Evolutionary conservation across 768 basidiomycete genomes (phyloP), one percentile per base, ranked within the genome.

Genomic region (Chiua virens): DNA sequence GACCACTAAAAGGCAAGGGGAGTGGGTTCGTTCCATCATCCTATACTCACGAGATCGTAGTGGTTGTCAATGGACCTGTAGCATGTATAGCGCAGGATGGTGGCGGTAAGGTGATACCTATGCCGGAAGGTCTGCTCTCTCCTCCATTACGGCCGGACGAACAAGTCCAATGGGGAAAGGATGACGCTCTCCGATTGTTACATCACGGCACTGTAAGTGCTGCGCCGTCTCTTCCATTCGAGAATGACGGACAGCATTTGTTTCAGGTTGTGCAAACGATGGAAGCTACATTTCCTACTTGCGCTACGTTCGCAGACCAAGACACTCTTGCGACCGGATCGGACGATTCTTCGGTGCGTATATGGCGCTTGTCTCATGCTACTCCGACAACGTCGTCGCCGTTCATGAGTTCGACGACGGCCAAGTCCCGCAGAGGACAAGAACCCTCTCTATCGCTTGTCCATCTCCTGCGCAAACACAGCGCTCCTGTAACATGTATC

Each of bases 261-360:
- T 49, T 56, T 2, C 56, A 90, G 87, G 67, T 86, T 27, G 79
- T 85, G 1, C 88, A 92, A 72, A 81, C 88, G 11, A 76, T 92
- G 15, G 94, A 97, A 62, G 80, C 82, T 18, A 79, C 83, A 2
- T 80, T 73, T 41, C 86, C 86, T 50, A 83, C 78, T 11, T 90
- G 89, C 49, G 92, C 89, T 2, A 75, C 76, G 3, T 93, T 95
- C 60, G 86, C 90, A 1, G 89, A 93, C 64, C 70, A 78, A 8
- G 78, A 77, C 20, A 82, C 80, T 89, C 34, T 74, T 97, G 82
- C 90, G 17, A 94, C 92, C 2, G 92, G 92, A 3, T 88, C 86
- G 14, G 79, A 79, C 38, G 89, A 92, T 61, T 83, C 86, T 53
- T 86, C 85, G 10, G 82, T 97, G 18, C 82, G 90, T 5, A 70